phyloP scores from a whole-genome alignment of 495 filamentous ascomycete genomes.

The Neurospora sp. region DNA sequence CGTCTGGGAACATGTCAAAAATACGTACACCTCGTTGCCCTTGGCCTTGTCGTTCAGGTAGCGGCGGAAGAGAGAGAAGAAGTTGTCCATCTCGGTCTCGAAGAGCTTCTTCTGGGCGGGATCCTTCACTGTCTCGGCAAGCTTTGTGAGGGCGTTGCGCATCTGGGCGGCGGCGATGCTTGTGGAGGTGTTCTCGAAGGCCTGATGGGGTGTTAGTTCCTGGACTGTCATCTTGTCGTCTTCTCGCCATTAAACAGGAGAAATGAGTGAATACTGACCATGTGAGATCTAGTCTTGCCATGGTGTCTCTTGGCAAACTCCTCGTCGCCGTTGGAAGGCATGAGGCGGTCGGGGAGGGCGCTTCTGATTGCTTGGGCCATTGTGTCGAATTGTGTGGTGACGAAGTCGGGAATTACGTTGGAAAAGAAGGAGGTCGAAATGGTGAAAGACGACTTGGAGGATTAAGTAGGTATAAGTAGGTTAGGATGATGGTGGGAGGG shows the following conservation, averaged over 20 bases:
- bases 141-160: constrained; percentile 91
- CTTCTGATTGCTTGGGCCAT: constrained; percentile 60
- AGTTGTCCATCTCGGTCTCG: constrained; percentile 99
- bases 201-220: constrained; percentile 42
- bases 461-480: background rate
- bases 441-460: background rate
- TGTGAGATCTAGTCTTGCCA: constrained; percentile 89
- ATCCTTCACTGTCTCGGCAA: constrained; percentile 83
- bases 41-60: constrained; percentile 99
- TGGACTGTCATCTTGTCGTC: constrained; percentile 5
- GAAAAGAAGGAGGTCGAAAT: background rate
- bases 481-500: background rate
- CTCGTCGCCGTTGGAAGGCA: constrained; percentile 48
- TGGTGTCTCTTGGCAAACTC: constrained; percentile 65
- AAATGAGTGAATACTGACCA: constrained; percentile 55
- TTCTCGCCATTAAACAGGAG: background rate
- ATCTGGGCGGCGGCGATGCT: constrained; percentile 97
- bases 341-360: constrained; percentile 73
- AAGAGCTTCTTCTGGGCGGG: constrained; percentile 79
- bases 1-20: background rate
- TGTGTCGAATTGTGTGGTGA: constrained; percentile 21
- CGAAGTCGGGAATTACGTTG: background rate
- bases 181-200: constrained; percentile 98
- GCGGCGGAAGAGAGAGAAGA: constrained; percentile 92
- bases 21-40: constrained; percentile 68